Percentiles rank a stretch among this genome's conserved stretches.
These are phyloP conservation scores for Clarireedia sp. DNA, from an alignment of 2,329 filamentous ascomycete species.

Conservation along the genomic window DNA sequence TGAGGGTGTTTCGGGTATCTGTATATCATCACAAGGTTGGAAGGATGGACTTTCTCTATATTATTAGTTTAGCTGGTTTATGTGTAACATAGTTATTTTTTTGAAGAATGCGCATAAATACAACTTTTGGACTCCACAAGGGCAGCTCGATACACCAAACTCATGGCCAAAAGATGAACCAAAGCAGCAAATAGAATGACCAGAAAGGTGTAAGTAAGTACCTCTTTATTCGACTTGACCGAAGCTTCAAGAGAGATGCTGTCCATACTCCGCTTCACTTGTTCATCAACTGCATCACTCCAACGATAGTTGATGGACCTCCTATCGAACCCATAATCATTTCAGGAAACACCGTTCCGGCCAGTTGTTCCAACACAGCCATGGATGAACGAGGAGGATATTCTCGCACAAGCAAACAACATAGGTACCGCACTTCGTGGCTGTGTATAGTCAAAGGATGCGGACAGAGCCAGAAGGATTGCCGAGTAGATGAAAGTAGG, in stretches of 20 bases:
- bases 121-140: too few species aligned
- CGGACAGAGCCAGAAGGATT: conserved; percentile 31
- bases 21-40: not conserved
- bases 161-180: too few species aligned
- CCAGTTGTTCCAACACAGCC: not conserved
- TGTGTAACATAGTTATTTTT: not conserved
- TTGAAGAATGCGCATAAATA: not conserved
- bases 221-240: too few species aligned
- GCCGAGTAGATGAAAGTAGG: conserved; percentile 44
- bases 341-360: not conserved
- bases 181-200: too few species aligned
- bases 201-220: too few species aligned
- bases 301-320: not conserved
- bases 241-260: too few species aligned
- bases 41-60: not conserved
- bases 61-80: not conserved
- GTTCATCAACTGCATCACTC: not conserved
- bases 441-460: conserved; percentile 44
- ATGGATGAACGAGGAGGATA: not conserved
- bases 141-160: too few species aligned
- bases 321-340: not conserved
- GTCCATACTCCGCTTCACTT: too few species aligned
- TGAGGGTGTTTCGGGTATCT: not conserved
- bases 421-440: conserved; percentile 48
- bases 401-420: conserved; percentile 26